A percentile compares a stretch with the other conserved stretches of the same genome.
Conservation (phyloP, 176 grass and related monocot species). For the Dactylis glomerata region DNA sequence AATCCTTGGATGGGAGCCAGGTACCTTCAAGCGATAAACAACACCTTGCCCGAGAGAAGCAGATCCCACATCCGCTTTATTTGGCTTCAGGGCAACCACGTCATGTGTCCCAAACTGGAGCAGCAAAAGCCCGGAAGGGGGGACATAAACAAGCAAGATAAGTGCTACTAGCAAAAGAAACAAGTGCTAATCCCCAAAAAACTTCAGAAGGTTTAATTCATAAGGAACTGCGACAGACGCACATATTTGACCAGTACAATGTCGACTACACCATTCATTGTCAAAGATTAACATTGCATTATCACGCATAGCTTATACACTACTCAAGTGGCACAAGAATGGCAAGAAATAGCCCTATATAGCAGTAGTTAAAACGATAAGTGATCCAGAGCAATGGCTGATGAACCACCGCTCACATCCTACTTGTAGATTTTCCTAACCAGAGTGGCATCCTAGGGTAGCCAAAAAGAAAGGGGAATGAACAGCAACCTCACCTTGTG, state of each 20-base stretch:
- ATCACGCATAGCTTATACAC: background rate
- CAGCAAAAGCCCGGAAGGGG: background rate
- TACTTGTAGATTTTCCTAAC: background rate
- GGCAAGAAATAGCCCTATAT: background rate
- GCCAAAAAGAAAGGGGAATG: background rate
- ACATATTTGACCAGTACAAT: background rate
- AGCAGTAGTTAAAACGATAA: background rate
- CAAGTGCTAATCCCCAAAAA: background rate
- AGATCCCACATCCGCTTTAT: conserved; percentile 73
- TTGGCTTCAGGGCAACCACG: conserved; percentile 89
- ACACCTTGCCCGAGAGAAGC: conserved; percentile 86
- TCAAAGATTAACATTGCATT: background rate
- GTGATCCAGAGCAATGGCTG: background rate
- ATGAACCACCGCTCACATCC: background rate
- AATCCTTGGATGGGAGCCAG: background rate
- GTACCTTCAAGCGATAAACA: conserved; percentile 95
- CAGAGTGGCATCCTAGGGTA: background rate
- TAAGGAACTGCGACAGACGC: background rate
- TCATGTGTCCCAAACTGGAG: conserved; percentile 84
- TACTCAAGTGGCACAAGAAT: background rate
- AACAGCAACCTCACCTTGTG: conserved; percentile 62
- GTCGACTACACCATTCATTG: background rate
- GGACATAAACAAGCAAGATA: background rate
- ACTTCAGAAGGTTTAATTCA: background rate
- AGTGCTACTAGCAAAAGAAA: background rate